Evolutionary conservation across 129 eudicot species (phyloP).

Genomic region (Centrapalus pauciflorus): DNA sequence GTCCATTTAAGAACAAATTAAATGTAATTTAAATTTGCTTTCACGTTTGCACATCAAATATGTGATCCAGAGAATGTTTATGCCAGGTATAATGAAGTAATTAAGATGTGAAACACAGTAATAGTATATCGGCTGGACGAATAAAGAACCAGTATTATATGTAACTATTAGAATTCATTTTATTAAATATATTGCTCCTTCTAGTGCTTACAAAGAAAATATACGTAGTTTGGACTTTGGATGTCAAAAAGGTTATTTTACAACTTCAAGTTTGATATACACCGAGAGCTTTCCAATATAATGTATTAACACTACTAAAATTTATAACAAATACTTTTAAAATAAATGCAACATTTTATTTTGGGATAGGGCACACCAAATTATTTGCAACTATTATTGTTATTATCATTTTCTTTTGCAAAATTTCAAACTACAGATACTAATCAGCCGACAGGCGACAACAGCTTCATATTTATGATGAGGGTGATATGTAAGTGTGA

Average conservation of each 20-base stretch:
- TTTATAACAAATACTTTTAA: neutral
- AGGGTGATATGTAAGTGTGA: too few species aligned
- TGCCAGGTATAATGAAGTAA: neutral
- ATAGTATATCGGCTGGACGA: neutral
- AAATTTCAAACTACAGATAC: too few species aligned
- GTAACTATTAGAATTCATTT: neutral
- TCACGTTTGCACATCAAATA: neutral
- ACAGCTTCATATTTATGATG: too few species aligned
- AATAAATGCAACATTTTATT: neutral
- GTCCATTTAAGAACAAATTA: too few species aligned
- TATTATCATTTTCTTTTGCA: too few species aligned
- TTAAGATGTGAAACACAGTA: neutral
- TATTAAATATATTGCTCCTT: neutral
- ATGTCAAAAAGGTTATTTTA: neutral
- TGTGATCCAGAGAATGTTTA: neutral
- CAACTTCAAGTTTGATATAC: too few species aligned
- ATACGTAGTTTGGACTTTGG: neutral
- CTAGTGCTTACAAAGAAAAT: neutral
- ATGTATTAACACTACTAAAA: neutral
- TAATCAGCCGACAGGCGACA: too few species aligned
- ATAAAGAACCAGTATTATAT: neutral
- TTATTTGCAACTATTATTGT: too few species aligned
- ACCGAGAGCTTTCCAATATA: too few species aligned
- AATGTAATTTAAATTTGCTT: neutral
- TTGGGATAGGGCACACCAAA: too few species aligned